Conservation (phyloP, 2,329 filamentous ascomycete genomes). For the Chaetomium strumarium region DNA sequence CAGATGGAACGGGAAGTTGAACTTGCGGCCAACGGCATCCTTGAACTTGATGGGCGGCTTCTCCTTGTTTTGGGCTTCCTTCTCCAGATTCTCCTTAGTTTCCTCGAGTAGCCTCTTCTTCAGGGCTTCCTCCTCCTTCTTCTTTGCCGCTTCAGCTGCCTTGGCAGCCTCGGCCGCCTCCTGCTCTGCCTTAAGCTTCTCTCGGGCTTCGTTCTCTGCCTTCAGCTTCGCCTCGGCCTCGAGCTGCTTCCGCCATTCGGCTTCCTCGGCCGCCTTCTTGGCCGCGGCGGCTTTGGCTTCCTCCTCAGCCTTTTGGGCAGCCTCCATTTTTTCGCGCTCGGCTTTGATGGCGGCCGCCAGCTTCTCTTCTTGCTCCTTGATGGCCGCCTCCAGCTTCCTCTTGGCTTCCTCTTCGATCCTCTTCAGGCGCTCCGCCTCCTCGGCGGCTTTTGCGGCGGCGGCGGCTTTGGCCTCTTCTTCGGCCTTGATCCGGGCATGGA, state of each 20-base stretch:
- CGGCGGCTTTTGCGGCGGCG: conserved; percentile 42
- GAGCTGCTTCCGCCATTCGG: conserved; percentile 37
- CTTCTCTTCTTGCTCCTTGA: conserved; percentile 33
- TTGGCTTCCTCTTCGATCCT: conserved; percentile 36
- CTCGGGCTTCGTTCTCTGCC: conserved; percentile 44
- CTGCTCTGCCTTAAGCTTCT: conserved; percentile 37
- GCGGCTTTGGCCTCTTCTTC: conserved; percentile 41
- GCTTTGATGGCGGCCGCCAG: conserved; percentile 33
- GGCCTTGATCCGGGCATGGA: conserved; percentile 37
- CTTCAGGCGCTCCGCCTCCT: conserved; percentile 34
- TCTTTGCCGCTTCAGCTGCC: conserved; percentile 46
- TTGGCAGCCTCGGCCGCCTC: conserved; percentile 36
- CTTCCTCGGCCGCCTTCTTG: conserved; percentile 33
- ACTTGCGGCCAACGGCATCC: conserved; percentile 85
- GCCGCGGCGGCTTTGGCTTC: conserved; percentile 35
- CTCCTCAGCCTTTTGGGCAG: conserved; percentile 34
- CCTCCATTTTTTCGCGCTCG: conserved; percentile 33
- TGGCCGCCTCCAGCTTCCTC: conserved; percentile 29
- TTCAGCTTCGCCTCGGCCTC: conserved; percentile 32
- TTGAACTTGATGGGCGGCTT: conserved; percentile 82
- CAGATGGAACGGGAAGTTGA: conserved; percentile 82
- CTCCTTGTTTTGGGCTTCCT: conserved; percentile 45
- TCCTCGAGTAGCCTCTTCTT: conserved; percentile 44
- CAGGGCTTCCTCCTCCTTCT: conserved; percentile 52
- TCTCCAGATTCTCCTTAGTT: conserved; percentile 40